A percentile compares a stretch with the other conserved stretches of the same genome.
Evolutionary conservation across 495 filamentous ascomycete genomes (phyloP).

Genomic region (Lasiosphaeria miniovina): DNA sequence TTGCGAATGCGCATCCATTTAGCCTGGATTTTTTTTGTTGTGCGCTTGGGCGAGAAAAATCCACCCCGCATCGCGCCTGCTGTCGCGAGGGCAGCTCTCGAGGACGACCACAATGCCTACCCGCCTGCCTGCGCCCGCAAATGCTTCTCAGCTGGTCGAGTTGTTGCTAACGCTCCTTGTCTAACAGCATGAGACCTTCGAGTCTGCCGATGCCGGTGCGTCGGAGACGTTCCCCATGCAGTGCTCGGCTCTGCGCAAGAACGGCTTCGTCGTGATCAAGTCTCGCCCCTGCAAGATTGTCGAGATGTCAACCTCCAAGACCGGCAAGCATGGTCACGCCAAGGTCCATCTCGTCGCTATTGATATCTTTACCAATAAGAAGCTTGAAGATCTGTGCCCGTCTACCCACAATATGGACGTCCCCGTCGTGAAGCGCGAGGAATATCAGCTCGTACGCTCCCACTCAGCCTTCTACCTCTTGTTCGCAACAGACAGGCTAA

Average conservation of each 20-base stretch:
- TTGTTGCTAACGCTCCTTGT: neutral
- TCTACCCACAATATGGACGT: conserved; percentile 99
- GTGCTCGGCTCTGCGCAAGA: conserved; percentile 99
- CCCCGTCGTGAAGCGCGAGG: conserved; percentile 81
- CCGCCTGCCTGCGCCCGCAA: neutral
- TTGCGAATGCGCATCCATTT: conserved; percentile 3
- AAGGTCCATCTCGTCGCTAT: conserved; percentile 97
- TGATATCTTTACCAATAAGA: conserved; percentile 99
- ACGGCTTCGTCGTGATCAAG: conserved; percentile 97
- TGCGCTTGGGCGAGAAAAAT: conserved; percentile 24
- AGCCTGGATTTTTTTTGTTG: conserved; percentile 12
- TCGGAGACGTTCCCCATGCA: conserved; percentile 95
- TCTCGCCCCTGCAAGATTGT: conserved; percentile 98
- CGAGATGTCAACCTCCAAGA: conserved; percentile 99
- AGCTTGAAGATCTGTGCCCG: conserved; percentile 97
- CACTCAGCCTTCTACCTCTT: neutral
- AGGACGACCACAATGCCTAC: conserved; percentile 1
- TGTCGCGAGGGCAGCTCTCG: neutral
- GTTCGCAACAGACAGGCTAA: conserved; percentile 1
- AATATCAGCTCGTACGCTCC: conserved; percentile 85
- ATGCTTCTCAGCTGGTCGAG: conserved; percentile 1
- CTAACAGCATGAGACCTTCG: conserved; percentile 85
- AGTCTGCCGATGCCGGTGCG: conserved; percentile 87
- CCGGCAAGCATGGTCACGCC: conserved; percentile 99
- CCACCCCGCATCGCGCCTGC: conserved; percentile 30